Base-by-base conservation (phyloP, 2,329 filamentous ascomycete species). In the Aureobasidium sp. region DNA sequence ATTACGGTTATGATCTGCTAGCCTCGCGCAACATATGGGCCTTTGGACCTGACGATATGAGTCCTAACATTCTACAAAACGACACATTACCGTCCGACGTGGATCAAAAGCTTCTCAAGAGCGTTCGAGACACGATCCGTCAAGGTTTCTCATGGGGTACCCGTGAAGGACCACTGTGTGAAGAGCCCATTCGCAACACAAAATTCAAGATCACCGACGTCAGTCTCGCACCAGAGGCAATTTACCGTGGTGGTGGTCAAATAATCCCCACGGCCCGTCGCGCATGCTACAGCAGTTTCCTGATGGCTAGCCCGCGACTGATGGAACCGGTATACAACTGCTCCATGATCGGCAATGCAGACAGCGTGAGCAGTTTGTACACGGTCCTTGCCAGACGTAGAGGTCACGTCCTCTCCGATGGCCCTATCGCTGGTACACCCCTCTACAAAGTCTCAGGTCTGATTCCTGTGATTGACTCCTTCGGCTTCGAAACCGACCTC, bases 121-220 rank as follows among this genome's bases (percentile, higher is more conserved):
- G 86, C 39, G 93, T 97, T 48, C 87, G 91, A 68, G 94, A 99
- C 72, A 93, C 90, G 8, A 91, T 99, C 69, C 87, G 90, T 52
- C 94, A 99, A 76, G 94, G 94, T 35, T 99, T 99, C 76, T 91
- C 88, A 73, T 99, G 94, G 94, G 94, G 91, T 54, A 90, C 92
- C 35, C 83, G 94, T 66, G 94, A 99, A 83, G 94, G 94, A 0
- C 94, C 94, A 19, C 81, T 99, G 29, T 97, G 94, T 74, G 94
- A 99, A 87, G 94, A 99, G 79, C 94, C 94, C 37, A 97, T 99
- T 71, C 92, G 94, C 68, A 99, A 99, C 76, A 91, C 91, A 68
- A 97, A 96, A 72, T 99, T 99, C 82, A 91, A 92, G 72, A 85
- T 99, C 70, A 97, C 92, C 64, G 93, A 97, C 72, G 85, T 96